A percentile compares a stretch with the other conserved stretches of the same genome.
These are phyloP conservation scores for Verticillium isaacii DNA, from an alignment of 2,329 filamentous ascomycete species.

Conservation along the genomic window DNA sequence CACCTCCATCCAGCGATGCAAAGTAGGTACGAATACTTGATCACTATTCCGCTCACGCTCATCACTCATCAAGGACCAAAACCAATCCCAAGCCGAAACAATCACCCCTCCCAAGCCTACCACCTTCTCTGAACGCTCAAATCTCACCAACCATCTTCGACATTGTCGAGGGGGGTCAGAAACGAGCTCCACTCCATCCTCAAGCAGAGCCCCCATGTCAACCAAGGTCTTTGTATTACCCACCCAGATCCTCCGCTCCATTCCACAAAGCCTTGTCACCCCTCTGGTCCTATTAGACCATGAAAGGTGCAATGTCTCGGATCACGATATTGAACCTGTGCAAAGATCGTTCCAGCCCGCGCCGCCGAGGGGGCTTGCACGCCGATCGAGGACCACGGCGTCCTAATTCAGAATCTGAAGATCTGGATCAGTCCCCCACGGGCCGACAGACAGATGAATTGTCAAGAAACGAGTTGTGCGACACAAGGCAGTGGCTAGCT, in stretches of 20 bases:
- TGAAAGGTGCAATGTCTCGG: conserved; percentile 11
- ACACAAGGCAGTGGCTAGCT: neutral
- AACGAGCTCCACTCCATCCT: neutral
- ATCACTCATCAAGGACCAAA: conserved; percentile 8
- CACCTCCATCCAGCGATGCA: conserved; percentile 9
- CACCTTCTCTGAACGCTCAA: conserved; percentile 1
- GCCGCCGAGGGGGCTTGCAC: neutral
- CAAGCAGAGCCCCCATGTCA: neutral
- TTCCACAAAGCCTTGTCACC: neutral
- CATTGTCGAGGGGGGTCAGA: neutral
- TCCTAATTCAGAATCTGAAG: neutral
- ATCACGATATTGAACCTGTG: conserved; percentile 3
- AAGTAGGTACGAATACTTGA: conserved; percentile 1
- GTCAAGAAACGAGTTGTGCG: neutral
- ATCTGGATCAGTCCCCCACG: neutral
- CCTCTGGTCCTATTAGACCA: neutral
- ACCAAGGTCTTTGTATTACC: neutral
- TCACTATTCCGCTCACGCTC: conserved; percentile 5
- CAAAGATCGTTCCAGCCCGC: neutral
- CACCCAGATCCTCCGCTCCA: neutral
- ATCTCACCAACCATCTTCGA: conserved; percentile 9
- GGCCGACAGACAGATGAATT: neutral
- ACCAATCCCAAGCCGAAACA: conserved; percentile 14
- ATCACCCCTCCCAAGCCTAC: neutral
- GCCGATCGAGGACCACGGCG: neutral